Evolutionary conservation across 768 basidiomycete species (phyloP).

Genomic region (Podaxis sp.): DNA sequence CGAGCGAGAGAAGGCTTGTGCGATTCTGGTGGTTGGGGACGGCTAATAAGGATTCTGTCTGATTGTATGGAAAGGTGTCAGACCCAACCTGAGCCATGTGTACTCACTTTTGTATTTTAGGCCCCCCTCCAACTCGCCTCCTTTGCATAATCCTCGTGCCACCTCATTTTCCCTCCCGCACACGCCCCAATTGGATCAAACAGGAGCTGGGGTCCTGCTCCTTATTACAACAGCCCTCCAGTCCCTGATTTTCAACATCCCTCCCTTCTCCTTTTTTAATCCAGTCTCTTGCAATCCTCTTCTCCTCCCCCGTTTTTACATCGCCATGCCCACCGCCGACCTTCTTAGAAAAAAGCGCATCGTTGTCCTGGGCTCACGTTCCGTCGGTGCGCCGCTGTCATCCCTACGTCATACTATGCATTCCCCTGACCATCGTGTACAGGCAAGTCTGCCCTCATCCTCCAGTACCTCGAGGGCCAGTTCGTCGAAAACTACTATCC

Average conservation of each 20-base stretch:
- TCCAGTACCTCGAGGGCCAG: conserved; percentile 83
- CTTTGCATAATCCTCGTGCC: not conserved
- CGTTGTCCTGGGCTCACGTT: conserved; percentile 80
- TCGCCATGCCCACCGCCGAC: conserved; percentile 20
- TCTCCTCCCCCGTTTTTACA: conserved; percentile 20
- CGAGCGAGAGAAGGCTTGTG: conserved; percentile 3
- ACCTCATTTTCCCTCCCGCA: not conserved
- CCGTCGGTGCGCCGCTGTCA: conserved; percentile 64
- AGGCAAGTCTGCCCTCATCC: conserved; percentile 92
- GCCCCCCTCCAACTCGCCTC: not conserved
- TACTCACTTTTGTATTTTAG: conserved; percentile 5
- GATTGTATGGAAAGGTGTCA: not conserved
- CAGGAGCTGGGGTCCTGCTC: conserved; percentile 1
- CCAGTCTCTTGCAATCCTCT: conserved; percentile 13
- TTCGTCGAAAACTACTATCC: conserved; percentile 91
- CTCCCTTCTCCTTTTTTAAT: conserved; percentile 16
- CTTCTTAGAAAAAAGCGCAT: conserved; percentile 74
- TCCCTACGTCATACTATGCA: conserved; percentile 21
- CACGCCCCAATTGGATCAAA: conserved; percentile 3
- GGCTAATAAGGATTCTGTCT: not conserved
- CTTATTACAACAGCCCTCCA: conserved; percentile 2
- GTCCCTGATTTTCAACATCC: conserved; percentile 3
- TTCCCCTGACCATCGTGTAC: conserved; percentile 17
- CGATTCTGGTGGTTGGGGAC: not conserved
- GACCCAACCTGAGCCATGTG: conserved; percentile 1